Conservation (phyloP, 257 asterid genomes). For the Fraxinus pennsylvanica region DNA sequence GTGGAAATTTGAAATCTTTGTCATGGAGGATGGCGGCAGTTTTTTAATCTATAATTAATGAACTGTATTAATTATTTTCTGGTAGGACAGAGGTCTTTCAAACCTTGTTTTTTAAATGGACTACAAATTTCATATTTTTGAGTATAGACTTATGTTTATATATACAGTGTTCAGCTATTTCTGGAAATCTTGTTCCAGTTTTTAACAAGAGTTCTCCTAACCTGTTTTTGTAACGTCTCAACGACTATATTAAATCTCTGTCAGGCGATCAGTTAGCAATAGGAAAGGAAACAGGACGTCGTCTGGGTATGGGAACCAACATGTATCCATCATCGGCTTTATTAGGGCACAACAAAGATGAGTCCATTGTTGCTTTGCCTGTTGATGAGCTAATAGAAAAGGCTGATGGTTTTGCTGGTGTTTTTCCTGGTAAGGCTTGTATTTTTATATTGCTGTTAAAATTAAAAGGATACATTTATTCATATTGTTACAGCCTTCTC, state of each 20-base stretch:
- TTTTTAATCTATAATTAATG: not conserved
- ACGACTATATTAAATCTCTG: not conserved
- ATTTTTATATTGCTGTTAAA: not conserved
- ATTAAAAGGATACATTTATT: not conserved
- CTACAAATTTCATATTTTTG: not conserved
- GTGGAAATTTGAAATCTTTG: not conserved
- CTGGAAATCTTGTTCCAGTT: not conserved
- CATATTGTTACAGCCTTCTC: not conserved
- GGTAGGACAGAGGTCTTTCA: not conserved
- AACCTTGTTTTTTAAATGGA: not conserved
- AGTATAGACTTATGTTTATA: not conserved
- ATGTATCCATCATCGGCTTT: constrained; percentile 46
- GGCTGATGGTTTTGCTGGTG: constrained; percentile 50
- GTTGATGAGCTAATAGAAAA: constrained; percentile 42
- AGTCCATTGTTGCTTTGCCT: constrained; percentile 24
- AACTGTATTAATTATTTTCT: not conserved
- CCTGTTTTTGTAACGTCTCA: not conserved
- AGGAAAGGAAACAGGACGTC: constrained; percentile 45
- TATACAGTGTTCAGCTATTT: not conserved
- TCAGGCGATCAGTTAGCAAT: constrained; percentile 45
- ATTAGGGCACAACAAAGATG: constrained; percentile 33
- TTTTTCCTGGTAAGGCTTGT: constrained; percentile 36
- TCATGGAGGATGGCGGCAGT: not conserved
- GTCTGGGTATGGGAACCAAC: constrained; percentile 47
- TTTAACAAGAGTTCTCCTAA: not conserved